Evolutionary conservation across 306 rosid species (phyloP).

Genomic region (Biancaea sappan): DNA sequence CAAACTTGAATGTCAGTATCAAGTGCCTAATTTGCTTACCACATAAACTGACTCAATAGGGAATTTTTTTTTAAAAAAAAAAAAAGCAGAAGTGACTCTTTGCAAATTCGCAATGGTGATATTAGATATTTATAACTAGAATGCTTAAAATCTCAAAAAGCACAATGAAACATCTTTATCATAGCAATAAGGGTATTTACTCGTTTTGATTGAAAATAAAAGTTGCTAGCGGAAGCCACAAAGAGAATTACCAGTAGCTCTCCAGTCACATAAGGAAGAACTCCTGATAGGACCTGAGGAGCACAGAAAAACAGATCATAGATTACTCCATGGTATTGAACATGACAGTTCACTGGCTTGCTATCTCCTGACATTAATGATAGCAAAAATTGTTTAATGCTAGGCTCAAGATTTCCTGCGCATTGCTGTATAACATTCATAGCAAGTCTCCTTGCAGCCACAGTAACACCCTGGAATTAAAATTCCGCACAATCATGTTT

Average conservation of each 20-base stretch:
- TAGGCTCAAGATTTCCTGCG: conserved; percentile 79
- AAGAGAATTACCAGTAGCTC: conserved; percentile 77
- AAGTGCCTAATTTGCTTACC: conserved; percentile 9
- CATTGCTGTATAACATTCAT: conserved; percentile 79
- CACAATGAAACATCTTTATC: conserved; percentile 20
- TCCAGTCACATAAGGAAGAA: conserved; percentile 77
- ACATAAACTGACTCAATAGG: not conserved
- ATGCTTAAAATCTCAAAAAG: conserved; percentile 16
- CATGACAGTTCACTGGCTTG: conserved; percentile 55
- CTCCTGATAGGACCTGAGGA: conserved; percentile 76
- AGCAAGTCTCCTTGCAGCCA: conserved; percentile 87
- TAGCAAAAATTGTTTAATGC: conserved; percentile 71
- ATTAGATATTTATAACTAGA: conserved; percentile 25
- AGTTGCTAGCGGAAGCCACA: conserved; percentile 3
- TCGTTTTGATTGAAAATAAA: conserved; percentile 15
- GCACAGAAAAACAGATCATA: conserved; percentile 83
- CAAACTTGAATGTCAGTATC: conserved; percentile 25
- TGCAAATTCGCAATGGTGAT: conserved; percentile 5
- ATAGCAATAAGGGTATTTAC: not conserved
- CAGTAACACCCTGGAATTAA: conserved; percentile 69
- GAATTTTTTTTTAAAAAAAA: no score
- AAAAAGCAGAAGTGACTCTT: conserved; percentile 17
- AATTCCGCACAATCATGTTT: conserved; percentile 34
- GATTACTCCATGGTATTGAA: conserved; percentile 76
- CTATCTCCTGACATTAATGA: conserved; percentile 78